Conservation (phyloP, 441 rosid species). For the Adansonia grandidieri region DNA sequence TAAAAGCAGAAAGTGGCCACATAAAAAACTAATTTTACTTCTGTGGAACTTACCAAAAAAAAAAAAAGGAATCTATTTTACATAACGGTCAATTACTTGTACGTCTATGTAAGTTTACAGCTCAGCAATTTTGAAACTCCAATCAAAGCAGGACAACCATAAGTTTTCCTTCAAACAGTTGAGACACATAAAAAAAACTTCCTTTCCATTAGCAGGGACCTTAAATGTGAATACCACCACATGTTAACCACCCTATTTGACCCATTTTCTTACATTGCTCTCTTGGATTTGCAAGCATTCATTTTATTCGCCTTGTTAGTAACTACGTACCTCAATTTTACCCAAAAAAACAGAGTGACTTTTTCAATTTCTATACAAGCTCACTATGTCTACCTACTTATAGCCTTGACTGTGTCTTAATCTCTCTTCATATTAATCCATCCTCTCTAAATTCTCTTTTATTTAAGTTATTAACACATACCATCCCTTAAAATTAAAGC, state of each 20-base stretch:
- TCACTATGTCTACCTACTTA: neutral
- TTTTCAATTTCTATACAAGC: neutral
- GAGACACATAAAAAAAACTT: neutral
- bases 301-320: neutral
- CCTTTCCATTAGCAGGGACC: conserved; percentile 4
- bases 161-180: neutral
- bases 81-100: conserved; percentile 4
- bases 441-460: conserved; percentile 2
- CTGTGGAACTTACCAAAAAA: neutral
- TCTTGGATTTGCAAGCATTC: neutral
- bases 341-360: neutral
- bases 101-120: neutral
- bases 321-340: neutral
- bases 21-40: neutral
- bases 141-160: neutral
- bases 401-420: neutral
- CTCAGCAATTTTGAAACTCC: neutral
- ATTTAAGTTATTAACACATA: conserved; percentile 3
- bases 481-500: neutral
- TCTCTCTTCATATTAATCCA: neutral
- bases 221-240: neutral
- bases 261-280: conserved; percentile 1
- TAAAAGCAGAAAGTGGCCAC: neutral
- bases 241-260: conserved; percentile 11
- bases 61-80: conserved; percentile 12